These are phyloP conservation scores for Nakaseomyces uthaithaninus DNA, from an alignment of 1,139 yeast genomes.

Conservation along the genomic window DNA sequence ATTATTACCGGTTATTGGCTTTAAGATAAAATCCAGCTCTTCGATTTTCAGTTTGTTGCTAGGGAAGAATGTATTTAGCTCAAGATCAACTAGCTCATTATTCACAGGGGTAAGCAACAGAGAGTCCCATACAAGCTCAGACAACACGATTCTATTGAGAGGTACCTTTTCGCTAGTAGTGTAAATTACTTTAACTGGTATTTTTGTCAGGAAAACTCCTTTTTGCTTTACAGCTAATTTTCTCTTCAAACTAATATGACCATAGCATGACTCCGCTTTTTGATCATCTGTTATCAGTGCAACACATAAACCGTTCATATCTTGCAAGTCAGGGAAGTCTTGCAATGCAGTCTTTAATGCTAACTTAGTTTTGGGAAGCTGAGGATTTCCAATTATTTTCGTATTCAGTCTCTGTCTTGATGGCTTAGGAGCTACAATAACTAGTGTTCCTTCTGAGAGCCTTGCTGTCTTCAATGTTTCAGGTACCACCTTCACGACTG, in stretches of 20 bases:
- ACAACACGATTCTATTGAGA: not conserved
- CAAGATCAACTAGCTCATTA: not conserved
- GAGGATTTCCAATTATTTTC: constrained; percentile 8
- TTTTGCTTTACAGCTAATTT: not conserved
- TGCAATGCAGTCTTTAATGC: not conserved
- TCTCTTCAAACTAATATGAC: not conserved
- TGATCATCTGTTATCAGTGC: not conserved
- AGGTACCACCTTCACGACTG: constrained; percentile 57
- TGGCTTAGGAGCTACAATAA: constrained; percentile 74
- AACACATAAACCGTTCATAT: not conserved
- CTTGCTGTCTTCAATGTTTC: constrained; percentile 40
- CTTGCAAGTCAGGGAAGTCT: not conserved
- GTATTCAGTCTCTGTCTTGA: constrained; percentile 31
- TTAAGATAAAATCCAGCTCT: not conserved
- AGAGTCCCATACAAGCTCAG: constrained; percentile 3
- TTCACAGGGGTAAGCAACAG: not conserved
- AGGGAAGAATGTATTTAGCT: not conserved
- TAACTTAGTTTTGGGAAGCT: not conserved
- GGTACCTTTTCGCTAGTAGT: not conserved
- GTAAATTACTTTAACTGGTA: not conserved
- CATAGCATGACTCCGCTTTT: not conserved
- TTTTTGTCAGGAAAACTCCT: not conserved
- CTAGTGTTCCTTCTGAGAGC: constrained; percentile 65
- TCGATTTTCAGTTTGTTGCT: not conserved
- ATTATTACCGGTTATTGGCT: constrained; percentile 1